Base-by-base conservation (phyloP, 2,329 filamentous ascomycete genomes). In the Fusarium sp. region DNA sequence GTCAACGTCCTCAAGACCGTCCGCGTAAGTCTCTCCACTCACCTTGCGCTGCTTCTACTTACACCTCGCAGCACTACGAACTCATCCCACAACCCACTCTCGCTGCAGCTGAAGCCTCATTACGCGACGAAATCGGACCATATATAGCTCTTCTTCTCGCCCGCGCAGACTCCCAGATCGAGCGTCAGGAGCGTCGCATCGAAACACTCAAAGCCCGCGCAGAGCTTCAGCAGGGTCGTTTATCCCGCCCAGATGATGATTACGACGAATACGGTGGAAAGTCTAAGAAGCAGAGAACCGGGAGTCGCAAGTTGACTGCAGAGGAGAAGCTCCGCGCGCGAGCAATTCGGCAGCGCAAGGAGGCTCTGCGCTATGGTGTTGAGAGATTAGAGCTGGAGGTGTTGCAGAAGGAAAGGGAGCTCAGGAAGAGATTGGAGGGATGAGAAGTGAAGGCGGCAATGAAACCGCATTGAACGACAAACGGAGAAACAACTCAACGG, bases 81-180 rank as follows among this genome's bases (percentile, higher is more conserved):
- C 91, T 97, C 46, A 93, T 97, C 76, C 94, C 95, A 21, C 94
- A 97, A 80, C 90, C 93, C 18, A 93, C 93, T 58, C 90, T 98
- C 49, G 91, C 92, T 69, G 89, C 92, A 71, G 95, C 95, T 37
- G 95, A 98, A 82, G 88, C 93, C 74, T 92, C 94, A 9, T 90
- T 98, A 23, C 92, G 95, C 77, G 93, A 94, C 78, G 95, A 97
- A 80, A 96, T 97, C 75, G 92, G 92, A n/a, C 95, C 95, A 13
- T 95, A 94, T 81, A 93, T 97, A 72, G 86, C 91, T 35, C 89
- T 91, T 65, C 89, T 98, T 5, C 90, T 98, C 58, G 89, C 91
- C 71, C 92, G 95, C 74, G 94, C 95, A n/a, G 91, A 94, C 74
- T 91, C 92, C 71, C 92, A 97, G 79, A 88, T 97, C 43, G 94